Base-by-base conservation (phyloP, 2,329 filamentous ascomycete species). In the Paecilomyces niveus region DNA sequence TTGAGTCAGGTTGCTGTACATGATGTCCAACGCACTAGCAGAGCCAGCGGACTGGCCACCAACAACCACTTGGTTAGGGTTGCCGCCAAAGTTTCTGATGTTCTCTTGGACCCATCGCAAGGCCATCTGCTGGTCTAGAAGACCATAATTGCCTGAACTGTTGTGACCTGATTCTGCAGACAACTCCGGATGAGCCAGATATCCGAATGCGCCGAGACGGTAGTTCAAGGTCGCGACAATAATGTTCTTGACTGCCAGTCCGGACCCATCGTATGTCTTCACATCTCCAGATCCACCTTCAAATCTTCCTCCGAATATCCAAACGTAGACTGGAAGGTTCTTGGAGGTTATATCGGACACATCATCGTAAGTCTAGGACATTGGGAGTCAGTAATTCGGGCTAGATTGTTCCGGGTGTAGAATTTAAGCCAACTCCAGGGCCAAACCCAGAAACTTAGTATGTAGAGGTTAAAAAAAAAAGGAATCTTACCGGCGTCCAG, bases 21-120 rank as follows among this genome's bases (percentile, higher is more conserved):
- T 65, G 54, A 65, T 63, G 33, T 66, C 63, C 7, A 66, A 54
- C 1, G 60, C 55, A 29, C 64, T 65, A 39, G 62, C 59, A 13
- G 62, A 81, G 33, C 69, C 70, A 11, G 68, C 68, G 10, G 65
- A 68, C 57, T 71, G 66, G 4, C 68, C 69, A 39, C 68, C 68
- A 31, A 70, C 68, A 13, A 65, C 67, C n/a, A 67, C 58, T 35
- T 66, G 64, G 50, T 56, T 51, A 18, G 63, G 54, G 29, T 68
- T 63, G 4, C 65, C 67, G 35, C 65, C 65, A 53, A 69, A 69
- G 10, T 62, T 35, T 6, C 52, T 55, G 50, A 67, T 65, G 53
- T 68, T 64, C 5, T 62, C 57, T 10, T 64, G 61, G 3, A 68
- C 57, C 66, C 66, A 69, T 26, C 54, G 56, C 1, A 69, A 57